phyloP scores from a whole-genome alignment of 257 asterid species.

The Ajuga chamaepitys region DNA sequence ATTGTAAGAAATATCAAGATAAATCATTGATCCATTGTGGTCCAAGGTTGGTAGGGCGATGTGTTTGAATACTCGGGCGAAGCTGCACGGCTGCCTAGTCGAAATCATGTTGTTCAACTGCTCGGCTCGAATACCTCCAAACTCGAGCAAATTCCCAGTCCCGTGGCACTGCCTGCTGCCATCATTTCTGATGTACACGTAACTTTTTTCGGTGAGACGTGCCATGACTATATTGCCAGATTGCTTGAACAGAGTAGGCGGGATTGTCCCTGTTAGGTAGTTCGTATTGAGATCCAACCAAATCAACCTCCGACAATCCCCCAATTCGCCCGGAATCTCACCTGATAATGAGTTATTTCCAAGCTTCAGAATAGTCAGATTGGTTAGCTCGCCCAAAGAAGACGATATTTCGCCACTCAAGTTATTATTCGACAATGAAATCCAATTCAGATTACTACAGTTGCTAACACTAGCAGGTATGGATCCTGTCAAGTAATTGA shows the following conservation, averaged over 20 bases:
- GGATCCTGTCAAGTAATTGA: constrained; percentile 63
- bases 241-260: constrained; percentile 62
- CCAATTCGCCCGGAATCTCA: constrained; percentile 66
- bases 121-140: constrained; percentile 71
- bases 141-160: constrained; percentile 90
- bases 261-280: constrained; percentile 62
- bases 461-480: constrained; percentile 77
- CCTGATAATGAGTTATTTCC: constrained; percentile 78
- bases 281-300: constrained; percentile 92
- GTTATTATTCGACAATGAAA: constrained; percentile 74
- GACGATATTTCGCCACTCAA: constrained; percentile 71
- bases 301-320: constrained; percentile 78
- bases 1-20: constrained; percentile 81
- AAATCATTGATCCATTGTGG: constrained; percentile 89
- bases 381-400: constrained; percentile 50
- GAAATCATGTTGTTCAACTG: constrained; percentile 60
- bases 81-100: constrained; percentile 69
- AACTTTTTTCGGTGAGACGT: constrained; percentile 57
- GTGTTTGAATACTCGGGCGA: constrained; percentile 65
- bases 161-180: constrained; percentile 86
- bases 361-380: constrained; percentile 79
- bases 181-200: constrained; percentile 65
- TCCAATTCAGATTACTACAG: constrained; percentile 77
- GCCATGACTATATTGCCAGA: constrained; percentile 73
- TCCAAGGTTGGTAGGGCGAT: constrained; percentile 66